Base-by-base conservation (phyloP, 768 basidiomycete genomes). In the Tephrocybe sp. region DNA sequence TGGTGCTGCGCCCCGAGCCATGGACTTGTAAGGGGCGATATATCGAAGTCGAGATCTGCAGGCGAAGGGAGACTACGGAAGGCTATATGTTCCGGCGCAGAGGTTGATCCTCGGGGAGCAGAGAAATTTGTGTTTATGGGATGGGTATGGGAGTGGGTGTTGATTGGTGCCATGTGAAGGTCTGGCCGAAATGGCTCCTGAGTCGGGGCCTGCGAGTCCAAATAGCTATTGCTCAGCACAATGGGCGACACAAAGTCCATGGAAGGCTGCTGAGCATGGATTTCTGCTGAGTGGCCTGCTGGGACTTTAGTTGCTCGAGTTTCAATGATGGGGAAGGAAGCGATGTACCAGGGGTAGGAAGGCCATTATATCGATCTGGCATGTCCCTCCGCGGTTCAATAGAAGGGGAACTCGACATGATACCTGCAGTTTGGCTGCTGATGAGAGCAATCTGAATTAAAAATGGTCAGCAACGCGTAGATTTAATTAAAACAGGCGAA, bases 1-100 rank as follows among this genome's bases (percentile, higher is more conserved):
- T 76, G 74, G 39, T 74, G 74, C 45, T 79, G 74, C 4, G 88
- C 79, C 3, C 83, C 86, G 0, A 92, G 75, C 87, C 89, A 90
- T 1, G 89, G 89, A 57, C 88, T 90, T 0, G 88, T 88, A 18
- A 92, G 70, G 0, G 90, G 89, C 1, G 88, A 89, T 42, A 92
- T 81, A 54, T 92, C 86, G 51, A 85, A 76, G 51, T 86, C 88
- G 23, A 87, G 66, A 49, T 88, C 83, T 18, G 73, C 67, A 0
- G 77, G 72, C 15, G 76, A 75, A 2, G 75, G 68, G 11, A 76
- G 65, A 56, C 59, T 74, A n/a, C 73, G 73, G 61, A 92, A 92
- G 3, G 83, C 89, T 26, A 91, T 73, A 48, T 88, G 79, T 12
- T 86, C 87, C 0, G 89, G 88, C 0, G 89, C 87, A 12, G 88